Evolutionary conservation across 805 yeast genomes (phyloP).

Genomic region (Tetrapisispora namnaoensis): DNA sequence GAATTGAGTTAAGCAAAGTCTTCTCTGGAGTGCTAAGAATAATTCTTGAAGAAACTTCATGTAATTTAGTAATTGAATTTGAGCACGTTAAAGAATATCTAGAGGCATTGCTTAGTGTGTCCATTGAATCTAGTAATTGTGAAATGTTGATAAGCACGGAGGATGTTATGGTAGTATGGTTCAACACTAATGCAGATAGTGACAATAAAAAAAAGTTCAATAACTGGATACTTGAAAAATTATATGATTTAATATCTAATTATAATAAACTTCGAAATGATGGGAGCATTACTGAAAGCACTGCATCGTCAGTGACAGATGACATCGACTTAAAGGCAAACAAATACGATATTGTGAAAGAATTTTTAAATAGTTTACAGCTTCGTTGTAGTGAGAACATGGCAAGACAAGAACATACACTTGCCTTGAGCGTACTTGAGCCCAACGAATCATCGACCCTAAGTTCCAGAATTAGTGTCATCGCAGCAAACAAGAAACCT

Average conservation of each 20-base stretch:
- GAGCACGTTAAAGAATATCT: constrained; percentile 1
- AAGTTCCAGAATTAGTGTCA: background rate
- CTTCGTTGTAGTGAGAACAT: constrained; percentile 1
- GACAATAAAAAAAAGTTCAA: background rate
- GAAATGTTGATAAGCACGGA: constrained; percentile 14
- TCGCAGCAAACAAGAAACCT: background rate
- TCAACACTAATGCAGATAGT: background rate
- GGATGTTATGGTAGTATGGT: constrained; percentile 6
- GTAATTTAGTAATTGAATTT: background rate
- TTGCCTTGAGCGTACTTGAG: background rate
- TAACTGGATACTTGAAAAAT: background rate
- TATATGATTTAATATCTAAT: background rate
- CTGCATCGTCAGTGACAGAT: background rate
- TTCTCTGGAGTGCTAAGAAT: constrained; percentile 6
- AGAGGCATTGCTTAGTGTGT: constrained; percentile 7
- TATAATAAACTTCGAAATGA: background rate
- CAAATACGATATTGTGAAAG: constrained; percentile 8
- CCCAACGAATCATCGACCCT: background rate
- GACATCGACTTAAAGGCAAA: constrained; percentile 5
- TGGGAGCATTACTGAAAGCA: background rate
- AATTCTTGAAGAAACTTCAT: background rate
- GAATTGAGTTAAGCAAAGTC: constrained; percentile 9
- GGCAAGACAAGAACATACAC: background rate
- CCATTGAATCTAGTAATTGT: constrained; percentile 10
- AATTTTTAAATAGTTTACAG: constrained; percentile 7